Evolutionary conservation across 2,329 filamentous ascomycete species (phyloP), one percentile per base, ranked within the genome.

Genomic region (Xylaria sp.): DNA sequence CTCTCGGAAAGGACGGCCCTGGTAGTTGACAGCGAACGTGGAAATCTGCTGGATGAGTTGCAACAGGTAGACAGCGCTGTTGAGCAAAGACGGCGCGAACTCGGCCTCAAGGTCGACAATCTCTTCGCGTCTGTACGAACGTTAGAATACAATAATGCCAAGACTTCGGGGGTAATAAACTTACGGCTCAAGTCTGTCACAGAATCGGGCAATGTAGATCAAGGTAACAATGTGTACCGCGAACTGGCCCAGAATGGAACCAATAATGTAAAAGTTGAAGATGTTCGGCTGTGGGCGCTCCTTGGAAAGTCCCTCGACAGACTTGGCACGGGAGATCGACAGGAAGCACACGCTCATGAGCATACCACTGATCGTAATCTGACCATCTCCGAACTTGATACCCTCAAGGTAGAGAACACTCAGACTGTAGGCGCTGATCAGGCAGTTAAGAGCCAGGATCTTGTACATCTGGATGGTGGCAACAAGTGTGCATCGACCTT

Each of bases 381-480:
- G 94, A 3, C 92, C 92, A 73, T 99, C 94, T 59, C 94, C 92
- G 72, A 99, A 99, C 79, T 99, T 99, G 82, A 99, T 99, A 64
- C 94, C 94, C 70, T 97, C 93, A 1, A 99, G 84, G 72, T 99
- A 99, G 59, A 99, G 82, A 16, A 99, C 94, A 74, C 90, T 95
- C 72, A 99, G 78, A 75, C 91, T 96, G 84, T 99, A 99, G 44
- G 94, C 94, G 68, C 91, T 96, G 73, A 99, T 99, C 68, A 99
- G 81, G 74, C 94, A 99, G 80, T 99, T 99, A 61, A 99, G 80
- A 6, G 94, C 94, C 55, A 99, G 84, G 69, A 99, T 99, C 83
- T 97, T 99, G 86, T 99, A 99, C 93, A 99, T 99, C 80, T 99
- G 94, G 66, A 99, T 97, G 0, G 94, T 99, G 37, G 94, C 94